A percentile compares a stretch with the other conserved stretches of the same genome.
Evolutionary conservation across 2,329 filamentous ascomycete species (phyloP).

Genomic region (Raffaelea deltoideospora): DNA sequence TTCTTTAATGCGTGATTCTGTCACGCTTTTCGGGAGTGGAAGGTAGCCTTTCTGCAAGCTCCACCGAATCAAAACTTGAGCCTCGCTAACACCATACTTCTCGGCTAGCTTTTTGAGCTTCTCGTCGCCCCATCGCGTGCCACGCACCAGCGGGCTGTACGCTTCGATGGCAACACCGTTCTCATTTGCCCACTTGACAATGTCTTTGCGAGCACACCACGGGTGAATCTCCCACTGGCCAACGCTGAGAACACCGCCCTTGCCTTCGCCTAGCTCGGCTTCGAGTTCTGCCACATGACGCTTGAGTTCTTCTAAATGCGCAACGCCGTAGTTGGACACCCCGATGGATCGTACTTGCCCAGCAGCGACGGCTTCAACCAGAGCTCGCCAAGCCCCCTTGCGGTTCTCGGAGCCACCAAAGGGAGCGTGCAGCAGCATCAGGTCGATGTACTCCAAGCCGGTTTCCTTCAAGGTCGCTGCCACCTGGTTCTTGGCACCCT

Average conservation of each 20-base stretch:
- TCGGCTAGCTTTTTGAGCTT: conserved; percentile 48
- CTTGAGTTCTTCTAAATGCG: conserved; percentile 47
- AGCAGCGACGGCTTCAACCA: conserved; percentile 47
- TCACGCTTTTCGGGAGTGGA: conserved; percentile 50
- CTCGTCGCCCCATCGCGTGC: conserved; percentile 55
- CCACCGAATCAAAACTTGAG: conserved; percentile 69
- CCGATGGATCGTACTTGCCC: conserved; percentile 47
- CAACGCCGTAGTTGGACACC: conserved; percentile 50
- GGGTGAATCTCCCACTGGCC: conserved; percentile 87
- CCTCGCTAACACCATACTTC: conserved; percentile 58
- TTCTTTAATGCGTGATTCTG: conserved; percentile 39
- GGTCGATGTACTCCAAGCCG: conserved; percentile 50
- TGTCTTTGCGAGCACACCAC: conserved; percentile 68
- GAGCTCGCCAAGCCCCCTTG: conserved; percentile 45
- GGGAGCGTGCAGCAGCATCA: conserved; percentile 47
- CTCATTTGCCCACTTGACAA: conserved; percentile 60
- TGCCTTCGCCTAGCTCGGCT: conserved; percentile 42
- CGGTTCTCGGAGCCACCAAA: conserved; percentile 40
- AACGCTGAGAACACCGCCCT: conserved; percentile 60
- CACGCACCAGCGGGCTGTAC: conserved; percentile 47
- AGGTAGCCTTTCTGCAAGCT: conserved; percentile 64
- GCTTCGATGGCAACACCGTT: conserved; percentile 48
- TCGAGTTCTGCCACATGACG: conserved; percentile 44
- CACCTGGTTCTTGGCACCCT: conserved; percentile 47
- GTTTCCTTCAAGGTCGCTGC: conserved; percentile 46